Evolutionary conservation across 169 alveolate species (phyloP), one percentile per base, ranked within the genome.

Genomic region (Cryptosporidium sp.): DNA sequence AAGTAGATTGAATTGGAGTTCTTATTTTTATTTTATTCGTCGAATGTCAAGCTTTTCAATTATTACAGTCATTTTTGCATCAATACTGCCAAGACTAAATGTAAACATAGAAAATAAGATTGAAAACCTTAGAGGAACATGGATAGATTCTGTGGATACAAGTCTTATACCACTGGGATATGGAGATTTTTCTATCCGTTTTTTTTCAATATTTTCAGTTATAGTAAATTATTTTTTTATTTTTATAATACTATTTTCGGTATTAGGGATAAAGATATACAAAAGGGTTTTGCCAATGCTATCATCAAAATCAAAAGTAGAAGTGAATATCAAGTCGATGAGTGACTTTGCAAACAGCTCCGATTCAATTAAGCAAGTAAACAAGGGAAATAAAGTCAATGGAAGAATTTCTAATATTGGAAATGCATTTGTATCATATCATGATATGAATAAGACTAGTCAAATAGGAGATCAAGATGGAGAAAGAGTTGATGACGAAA

Each of bases 1-100:
- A 23, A 62, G 42, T 37, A 62, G 29, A n/a, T 65, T 26, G 72
- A 80, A 26, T 37, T 80, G 89, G 89, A 37, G 21, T 26, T 37
- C 75, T 0, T 80, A 62, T 23, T 62, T 58, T 65, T 80, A 80
- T 39, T 39, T 80, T 37, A 67, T 61, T 39, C 72, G 39, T 42
- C 62, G 89, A 65, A 42, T 80, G 53, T 80, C 89, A 45, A 80
- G 51, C 62, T 80, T 80, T 48, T 80, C 80, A 26, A 58, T 80
- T 5, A 39, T 80, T 26, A 23, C 68, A 9, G 44, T 45, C n/a
- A 26, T 80, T 29, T 62, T 80, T 62, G 75, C 89, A 10, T 60
- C 75, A 3, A 5, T 80, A 26, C 45, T 60, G 0, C 89, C 89
- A 39, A 80, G 89, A 80, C 52, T 80, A 48, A 80, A 80, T 65